These are phyloP conservation scores for Ganoderma leucocontextum DNA, from an alignment of 1,284 basidiomycete species.

Conservation along the genomic window DNA sequence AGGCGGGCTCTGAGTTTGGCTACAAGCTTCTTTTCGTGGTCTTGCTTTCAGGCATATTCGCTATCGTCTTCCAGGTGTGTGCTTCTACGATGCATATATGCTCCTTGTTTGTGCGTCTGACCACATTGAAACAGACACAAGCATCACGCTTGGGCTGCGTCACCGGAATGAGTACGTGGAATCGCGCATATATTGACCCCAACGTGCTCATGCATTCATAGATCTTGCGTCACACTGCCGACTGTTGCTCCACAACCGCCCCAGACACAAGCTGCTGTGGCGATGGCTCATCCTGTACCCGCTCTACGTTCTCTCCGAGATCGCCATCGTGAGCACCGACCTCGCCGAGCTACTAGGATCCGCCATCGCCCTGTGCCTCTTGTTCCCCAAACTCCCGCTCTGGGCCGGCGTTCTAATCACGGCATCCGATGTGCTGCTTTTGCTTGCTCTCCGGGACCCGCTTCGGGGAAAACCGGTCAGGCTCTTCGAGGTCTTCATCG, in stretches of 20 bases:
- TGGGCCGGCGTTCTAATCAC: constrained; percentile 89
- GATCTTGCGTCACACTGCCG: constrained; percentile 82
- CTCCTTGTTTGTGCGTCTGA: constrained; percentile 23
- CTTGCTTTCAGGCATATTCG: constrained; percentile 85
- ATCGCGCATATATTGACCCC: constrained; percentile 6
- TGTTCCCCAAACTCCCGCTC: constrained; percentile 83
- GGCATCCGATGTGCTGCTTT: constrained; percentile 83
- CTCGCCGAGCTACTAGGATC: constrained; percentile 82
- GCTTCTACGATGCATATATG: not conserved
- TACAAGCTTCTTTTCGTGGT: constrained; percentile 91
- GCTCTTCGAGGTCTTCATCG: constrained; percentile 80
- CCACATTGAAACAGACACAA: constrained; percentile 52
- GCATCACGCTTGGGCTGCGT: constrained; percentile 73
- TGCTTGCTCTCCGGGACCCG: constrained; percentile 72
- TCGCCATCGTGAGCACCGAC: constrained; percentile 86
- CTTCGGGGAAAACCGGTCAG: constrained; percentile 64
- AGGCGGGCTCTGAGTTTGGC: constrained; percentile 80
- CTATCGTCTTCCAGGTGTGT: constrained; percentile 77
- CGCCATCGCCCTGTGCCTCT: constrained; percentile 81
- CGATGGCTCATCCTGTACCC: constrained; percentile 78
- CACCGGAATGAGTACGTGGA: constrained; percentile 66
- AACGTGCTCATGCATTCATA: constrained; percentile 37
- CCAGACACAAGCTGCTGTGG: constrained; percentile 65
- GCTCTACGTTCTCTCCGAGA: constrained; percentile 73
- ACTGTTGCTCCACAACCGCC: constrained; percentile 71